Percentiles rank a stretch among this genome's conserved stretches.
Evolutionary conservation across 441 rosid species (phyloP).

Genomic region (Oxalis stricta): DNA sequence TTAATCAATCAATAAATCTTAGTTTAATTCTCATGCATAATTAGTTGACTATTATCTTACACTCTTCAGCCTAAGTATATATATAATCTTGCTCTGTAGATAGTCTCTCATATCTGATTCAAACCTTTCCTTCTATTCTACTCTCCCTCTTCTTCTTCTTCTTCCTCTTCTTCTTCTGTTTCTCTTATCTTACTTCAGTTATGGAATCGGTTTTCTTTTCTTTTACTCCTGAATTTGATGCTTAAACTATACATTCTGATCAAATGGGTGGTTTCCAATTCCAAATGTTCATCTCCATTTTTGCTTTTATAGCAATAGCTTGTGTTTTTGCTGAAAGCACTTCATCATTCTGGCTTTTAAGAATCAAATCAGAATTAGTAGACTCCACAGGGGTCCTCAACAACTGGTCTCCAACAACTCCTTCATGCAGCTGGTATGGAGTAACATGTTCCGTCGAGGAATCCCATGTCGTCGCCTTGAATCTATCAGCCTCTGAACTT

Average conservation of each 20-base stretch:
- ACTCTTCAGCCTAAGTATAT: conserved; percentile 16
- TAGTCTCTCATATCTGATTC: conserved; percentile 11
- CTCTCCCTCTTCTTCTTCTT: not conserved
- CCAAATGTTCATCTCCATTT: conserved; percentile 14
- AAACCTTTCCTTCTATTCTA: conserved; percentile 6
- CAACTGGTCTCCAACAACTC: conserved; percentile 39
- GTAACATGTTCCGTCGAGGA: conserved; percentile 44
- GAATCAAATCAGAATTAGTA: conserved; percentile 34
- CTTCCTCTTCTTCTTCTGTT: conserved; percentile 4
- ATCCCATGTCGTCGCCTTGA: conserved; percentile 32
- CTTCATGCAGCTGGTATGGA: conserved; percentile 60
- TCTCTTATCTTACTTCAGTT: conserved; percentile 6
- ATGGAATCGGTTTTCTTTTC: conserved; percentile 12
- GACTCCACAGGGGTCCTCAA: conserved; percentile 39
- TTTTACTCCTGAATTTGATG: conserved; percentile 10
- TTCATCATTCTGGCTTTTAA: conserved; percentile 39
- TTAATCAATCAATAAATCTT: too few species aligned
- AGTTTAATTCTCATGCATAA: too few species aligned
- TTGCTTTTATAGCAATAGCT: conserved; percentile 15
- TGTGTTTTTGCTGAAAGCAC: conserved; percentile 18
- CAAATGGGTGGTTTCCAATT: conserved; percentile 22
- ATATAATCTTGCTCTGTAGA: conserved; percentile 11
- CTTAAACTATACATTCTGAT: conserved; percentile 8
- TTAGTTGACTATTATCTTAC: too few species aligned
- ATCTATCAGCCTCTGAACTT: conserved; percentile 39